These are phyloP conservation scores for Calonectria pseudoreteaudii DNA, from an alignment of 2,329 filamentous ascomycete species.

Conservation along the genomic window DNA sequence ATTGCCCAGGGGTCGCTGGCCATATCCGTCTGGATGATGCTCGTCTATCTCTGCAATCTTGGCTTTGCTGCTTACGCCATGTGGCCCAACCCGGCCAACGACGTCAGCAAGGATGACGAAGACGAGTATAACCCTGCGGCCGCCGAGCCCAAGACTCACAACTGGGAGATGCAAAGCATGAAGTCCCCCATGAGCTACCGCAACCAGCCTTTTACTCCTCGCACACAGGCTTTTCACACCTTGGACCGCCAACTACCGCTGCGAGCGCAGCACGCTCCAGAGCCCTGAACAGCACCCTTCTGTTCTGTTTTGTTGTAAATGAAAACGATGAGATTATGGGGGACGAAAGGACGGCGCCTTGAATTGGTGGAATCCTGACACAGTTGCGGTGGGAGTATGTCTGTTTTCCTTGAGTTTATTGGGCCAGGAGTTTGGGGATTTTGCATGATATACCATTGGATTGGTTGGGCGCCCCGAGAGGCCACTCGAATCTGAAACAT, in stretches of 20 bases:
- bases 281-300: not conserved
- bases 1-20: constrained; percentile 77
- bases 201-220: constrained; percentile 68
- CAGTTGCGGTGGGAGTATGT: not conserved
- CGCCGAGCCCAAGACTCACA: constrained; percentile 54
- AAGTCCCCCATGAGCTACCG: constrained; percentile 47
- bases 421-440: constrained; percentile 21
- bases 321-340: not conserved
- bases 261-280: constrained; percentile 48
- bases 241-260: constrained; percentile 69
- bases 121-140: constrained; percentile 53
- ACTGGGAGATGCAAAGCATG: constrained; percentile 71
- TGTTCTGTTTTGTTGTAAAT: not conserved
- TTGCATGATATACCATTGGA: constrained; percentile 15
- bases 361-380: not conserved
- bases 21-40: constrained; percentile 76
- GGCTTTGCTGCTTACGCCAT: constrained; percentile 69
- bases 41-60: constrained; percentile 70
- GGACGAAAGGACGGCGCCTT: not conserved
- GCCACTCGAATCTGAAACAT: constrained; percentile 9
- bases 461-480: constrained; percentile 8
- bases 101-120: constrained; percentile 56
- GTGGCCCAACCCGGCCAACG: constrained; percentile 67
- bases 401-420: constrained; percentile 15
- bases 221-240: constrained; percentile 76